Evolutionary conservation across 176 grass and related monocot genomes (phyloP), one percentile per base, ranked within the genome.

Genomic region (Oryza punctata): DNA sequence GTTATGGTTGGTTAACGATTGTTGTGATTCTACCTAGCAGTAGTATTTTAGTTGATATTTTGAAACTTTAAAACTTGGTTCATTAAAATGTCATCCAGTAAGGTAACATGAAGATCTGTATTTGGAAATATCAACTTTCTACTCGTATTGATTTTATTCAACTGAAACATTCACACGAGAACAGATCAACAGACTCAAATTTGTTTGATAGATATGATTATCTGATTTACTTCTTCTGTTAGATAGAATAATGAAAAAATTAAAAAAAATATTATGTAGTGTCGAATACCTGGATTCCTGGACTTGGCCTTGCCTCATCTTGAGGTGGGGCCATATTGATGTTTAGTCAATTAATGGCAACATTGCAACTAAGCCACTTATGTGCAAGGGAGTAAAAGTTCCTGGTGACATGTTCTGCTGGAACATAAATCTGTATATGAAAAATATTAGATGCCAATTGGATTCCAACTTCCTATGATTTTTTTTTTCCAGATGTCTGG

Each of bases 401-500:
- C 76, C 23, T 41, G 26, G 61, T 33, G 69, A 35, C 15, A 3
- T 41, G 57, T 73, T 41, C 33, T 47, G 0, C 25, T 76, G 64
- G 43, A 67, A 70, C 23, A 82, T 72, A 44, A 61, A 72, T 82
- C 0, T 26, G 27, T 40, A 15, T 11, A 23, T 59, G 19, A 69
- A 12, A 12, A 24, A 26, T 80, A 57, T 57, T 7, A 19, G 28
- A 30, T 74, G 37, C 16, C 24, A 73, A 66, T 50, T 45, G 38
- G 21, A 61, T 8, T 84, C 78, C 59, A 35, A 37, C 45, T 76
- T 75, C 25, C 30, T 10, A 79, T 57, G 78, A 78, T 35, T 82
- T 52, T 65, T 70, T 91, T 85, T 71, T 82, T n/a, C 80, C 40
- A n/a, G 10, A n/a, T 82, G 16, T 82, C 15, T 29, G 18, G 32